phyloP scores from a whole-genome alignment of 768 basidiomycete genomes.

The Mycena belliarum region DNA sequence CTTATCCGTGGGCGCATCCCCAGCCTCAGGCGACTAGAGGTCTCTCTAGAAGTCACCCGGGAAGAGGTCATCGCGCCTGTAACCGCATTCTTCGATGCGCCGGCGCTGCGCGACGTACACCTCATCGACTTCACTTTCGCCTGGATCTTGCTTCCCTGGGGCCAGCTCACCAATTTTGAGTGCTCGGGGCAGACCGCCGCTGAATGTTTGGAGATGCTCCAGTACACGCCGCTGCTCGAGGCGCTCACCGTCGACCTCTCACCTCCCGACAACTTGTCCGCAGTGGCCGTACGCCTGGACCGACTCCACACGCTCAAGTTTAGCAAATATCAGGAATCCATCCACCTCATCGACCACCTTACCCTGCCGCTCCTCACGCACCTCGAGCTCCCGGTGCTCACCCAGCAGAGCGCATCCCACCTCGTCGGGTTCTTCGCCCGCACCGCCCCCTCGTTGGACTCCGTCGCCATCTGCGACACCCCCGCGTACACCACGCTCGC shows the following conservation, averaged over 20 bases:
- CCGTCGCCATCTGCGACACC: not conserved
- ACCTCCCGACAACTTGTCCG: not conserved
- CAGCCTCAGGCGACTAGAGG: not conserved
- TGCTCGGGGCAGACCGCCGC: not conserved
- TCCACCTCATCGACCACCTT: not conserved
- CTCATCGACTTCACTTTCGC: not conserved
- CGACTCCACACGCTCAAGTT: not conserved
- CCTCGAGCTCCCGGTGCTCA: not conserved
- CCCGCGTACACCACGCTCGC: not conserved
- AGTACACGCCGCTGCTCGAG: not conserved
- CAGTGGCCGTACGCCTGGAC: not conserved
- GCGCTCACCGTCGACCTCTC: not conserved
- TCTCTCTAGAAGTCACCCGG: not conserved
- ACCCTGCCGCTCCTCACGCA: not conserved
- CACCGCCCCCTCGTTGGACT: not conserved
- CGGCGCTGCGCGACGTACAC: not conserved
- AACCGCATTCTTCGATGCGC: constrained; percentile 1
- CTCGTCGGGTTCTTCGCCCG: not conserved
- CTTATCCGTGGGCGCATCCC: not conserved
- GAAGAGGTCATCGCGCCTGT: not conserved
- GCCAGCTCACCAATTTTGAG: not conserved
- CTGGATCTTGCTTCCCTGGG: not conserved
- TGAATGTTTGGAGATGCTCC: not conserved
- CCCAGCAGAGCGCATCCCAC: too few relatives aligned
- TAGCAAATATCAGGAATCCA: not conserved